phyloP scores from a whole-genome alignment of 2,329 filamentous ascomycete species.

The Ceratocystis lukuohia region DNA sequence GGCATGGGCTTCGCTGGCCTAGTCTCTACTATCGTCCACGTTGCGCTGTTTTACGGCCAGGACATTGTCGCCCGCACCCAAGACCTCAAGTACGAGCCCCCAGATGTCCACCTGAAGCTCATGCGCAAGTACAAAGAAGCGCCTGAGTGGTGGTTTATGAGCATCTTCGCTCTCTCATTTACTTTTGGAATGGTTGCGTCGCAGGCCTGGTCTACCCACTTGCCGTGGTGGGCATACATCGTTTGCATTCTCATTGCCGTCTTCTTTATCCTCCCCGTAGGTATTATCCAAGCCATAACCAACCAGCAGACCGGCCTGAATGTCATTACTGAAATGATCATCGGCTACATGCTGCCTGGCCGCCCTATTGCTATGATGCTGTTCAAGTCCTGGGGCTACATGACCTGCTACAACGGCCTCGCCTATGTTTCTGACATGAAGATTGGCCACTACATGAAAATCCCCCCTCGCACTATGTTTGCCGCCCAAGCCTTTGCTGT shows the following conservation, averaged over 20 bases:
- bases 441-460: conserved; percentile 41
- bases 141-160: conserved; percentile 44
- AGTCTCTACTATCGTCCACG: conserved; percentile 39
- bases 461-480: conserved; percentile 39
- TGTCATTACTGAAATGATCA: conserved; percentile 36
- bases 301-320: conserved; percentile 37
- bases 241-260: conserved; percentile 31
- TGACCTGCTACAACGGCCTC: conserved; percentile 35
- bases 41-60: conserved; percentile 38
- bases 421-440: conserved; percentile 38
- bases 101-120: conserved; percentile 40
- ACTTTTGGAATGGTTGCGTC: conserved; percentile 32
- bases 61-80: conserved; percentile 31
- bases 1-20: conserved; percentile 45
- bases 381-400: conserved; percentile 37
- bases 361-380: conserved; percentile 38
- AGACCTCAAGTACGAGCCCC: conserved; percentile 29
- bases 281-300: conserved; percentile 36
- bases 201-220: conserved; percentile 29
- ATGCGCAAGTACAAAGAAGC: conserved; percentile 44
- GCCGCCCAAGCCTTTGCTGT: conserved; percentile 32
- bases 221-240: conserved; percentile 34
- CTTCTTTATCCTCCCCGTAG: conserved; percentile 32
- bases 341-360: conserved; percentile 37
- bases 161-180: conserved; percentile 36